Base-by-base conservation (phyloP, 108 stramenopile genomes). In the Cyclotella cryptica region DNA sequence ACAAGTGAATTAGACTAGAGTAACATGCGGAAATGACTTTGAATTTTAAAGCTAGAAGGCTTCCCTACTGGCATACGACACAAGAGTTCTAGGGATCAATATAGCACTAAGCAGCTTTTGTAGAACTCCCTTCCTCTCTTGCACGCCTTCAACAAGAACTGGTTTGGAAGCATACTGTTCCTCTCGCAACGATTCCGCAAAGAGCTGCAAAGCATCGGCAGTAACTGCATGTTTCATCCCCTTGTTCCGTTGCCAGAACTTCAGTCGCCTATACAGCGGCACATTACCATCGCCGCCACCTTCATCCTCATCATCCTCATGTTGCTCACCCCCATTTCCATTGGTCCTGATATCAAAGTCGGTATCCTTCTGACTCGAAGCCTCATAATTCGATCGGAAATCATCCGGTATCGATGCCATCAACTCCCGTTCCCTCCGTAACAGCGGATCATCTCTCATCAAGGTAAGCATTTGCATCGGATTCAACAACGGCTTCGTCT, bases 321-420 rank as follows among this genome's bases (percentile, higher is more conserved):
- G 13, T 15, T 62, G 66, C 0, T 69, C 30, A 3, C 24, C 51
- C 5, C 60, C 27, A 27, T 74, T 53, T 0, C 68, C 70, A 59
- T 59, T 71, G 21, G 54, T 71, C 18, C 29, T 52, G 66, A 81
- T 75, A 26, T 81, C 74, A 44, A 74, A 64, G 30, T 66, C 46
- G 11, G 80, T 60, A 30, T 69, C 71, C 8, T 54, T 29, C 11
- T 79, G 49, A 47, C 44, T 64, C 24, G 79, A 71, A 46, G 41
- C 44, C 18, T 71, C 63, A n/a, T 54, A 71, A 43, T 62, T 78
- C n/a, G 77, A 78, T 17, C 69, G 54, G 26, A 81, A 81, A 47
- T 81, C 80, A 71, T 81, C 80, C 2, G 80, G 80, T n/a, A 81
- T 69, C 0, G 80, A 81, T 15, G 69, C 62, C 80, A 74, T 75